These are phyloP conservation scores for Neofusicoccum kwambonambiense DNA, from an alignment of 2,329 filamentous ascomycete genomes.

Conservation along the genomic window DNA sequence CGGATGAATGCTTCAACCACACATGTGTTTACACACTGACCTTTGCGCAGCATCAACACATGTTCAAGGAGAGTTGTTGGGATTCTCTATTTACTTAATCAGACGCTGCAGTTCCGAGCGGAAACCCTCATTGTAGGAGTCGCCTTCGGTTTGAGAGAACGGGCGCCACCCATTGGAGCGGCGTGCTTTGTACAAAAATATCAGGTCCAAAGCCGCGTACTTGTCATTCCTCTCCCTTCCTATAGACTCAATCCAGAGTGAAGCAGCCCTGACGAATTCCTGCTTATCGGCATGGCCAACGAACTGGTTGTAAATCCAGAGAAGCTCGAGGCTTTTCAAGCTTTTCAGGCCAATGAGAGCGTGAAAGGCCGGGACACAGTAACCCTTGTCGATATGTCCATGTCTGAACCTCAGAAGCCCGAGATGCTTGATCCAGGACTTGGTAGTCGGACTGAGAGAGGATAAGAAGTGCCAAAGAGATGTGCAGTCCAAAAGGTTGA, in stretches of 20 bases:
- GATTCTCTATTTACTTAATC: not conserved
- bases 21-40: not conserved
- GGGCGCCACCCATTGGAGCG: no score
- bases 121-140: no score
- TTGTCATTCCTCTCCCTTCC: not conserved
- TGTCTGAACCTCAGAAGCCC: not conserved
- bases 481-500: not conserved
- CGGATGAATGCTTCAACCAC: not conserved
- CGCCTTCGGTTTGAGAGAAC: no score
- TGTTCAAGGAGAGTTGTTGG: no score
- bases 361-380: not conserved
- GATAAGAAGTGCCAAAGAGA: not conserved
- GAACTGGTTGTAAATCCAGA: not conserved
- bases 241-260: not conserved
- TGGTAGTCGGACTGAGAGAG: not conserved
- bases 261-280: not conserved
- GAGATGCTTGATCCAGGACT: not conserved
- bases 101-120: not conserved
- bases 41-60: no score
- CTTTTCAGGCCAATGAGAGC: not conserved
- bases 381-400: not conserved
- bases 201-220: no score
- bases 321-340: not conserved
- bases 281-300: no score
- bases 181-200: no score